Evolutionary conservation across 345 rosid species (phyloP), one percentile per base, ranked within the genome.

Genomic region (Durio zibethinus): DNA sequence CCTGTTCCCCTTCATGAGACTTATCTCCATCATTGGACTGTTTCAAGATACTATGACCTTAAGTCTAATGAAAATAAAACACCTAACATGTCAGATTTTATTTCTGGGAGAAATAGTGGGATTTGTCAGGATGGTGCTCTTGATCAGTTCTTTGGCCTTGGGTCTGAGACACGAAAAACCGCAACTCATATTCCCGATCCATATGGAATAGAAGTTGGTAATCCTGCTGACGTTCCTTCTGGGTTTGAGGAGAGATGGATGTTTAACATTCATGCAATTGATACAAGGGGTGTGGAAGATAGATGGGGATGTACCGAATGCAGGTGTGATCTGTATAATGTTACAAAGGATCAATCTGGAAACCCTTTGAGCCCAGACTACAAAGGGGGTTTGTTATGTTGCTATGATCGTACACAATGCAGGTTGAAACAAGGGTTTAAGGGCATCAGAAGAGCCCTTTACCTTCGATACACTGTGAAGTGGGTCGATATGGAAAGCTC

Each of bases 11-110:
- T 93, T 54, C 89, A 90, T 7, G 92, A 95, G 78, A 92, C 99
- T 25, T 95, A 95, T 81, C 91, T 95, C 54, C 99, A 95, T 76
- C 99, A 93, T 74, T 95, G 99, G 99, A 57, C 85, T 40, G 83
- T 95, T 16, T 73, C 3, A n/a, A 91, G 83, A 3, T 89, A 89
- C 83, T 82, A 86, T 73, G 84, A 74, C 72, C 43, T 36, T 56
- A 2, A 78, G 20, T 12, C 43, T 33, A 66, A 59, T 67, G 69
- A 64, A 10, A 11, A 4, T 35, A 25, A 9, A 60, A 59, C 75
- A 4, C 61, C 71, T 75, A 25, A 7, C 25, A 61, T 21, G 1
- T 56, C 88, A 3, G 88, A 88, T 81, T 16, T 10, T n/a, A 68
- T 83, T 4, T 3, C 72, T 9, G 89, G 50, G 5, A 75, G 77